Evolutionary conservation across 257 asterid species (phyloP), one percentile per base, ranked within the genome.

Genomic region (Nicotiana obtusifolia): DNA sequence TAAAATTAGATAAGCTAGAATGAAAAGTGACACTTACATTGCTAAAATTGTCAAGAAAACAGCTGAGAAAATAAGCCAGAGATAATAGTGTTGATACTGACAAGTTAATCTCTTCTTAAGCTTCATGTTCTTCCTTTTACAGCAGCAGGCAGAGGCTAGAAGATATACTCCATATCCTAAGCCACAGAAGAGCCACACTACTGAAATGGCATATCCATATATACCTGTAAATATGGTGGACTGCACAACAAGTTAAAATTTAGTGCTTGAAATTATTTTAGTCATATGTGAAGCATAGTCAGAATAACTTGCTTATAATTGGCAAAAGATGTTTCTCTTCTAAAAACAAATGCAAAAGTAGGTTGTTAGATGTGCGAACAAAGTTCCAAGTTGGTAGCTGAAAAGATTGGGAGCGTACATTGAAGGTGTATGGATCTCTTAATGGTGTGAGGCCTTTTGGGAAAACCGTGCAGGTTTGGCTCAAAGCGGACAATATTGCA

Each of bases 181-280:
- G 19, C 99, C 97, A 80, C 93, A 87, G 10, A 91, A 71, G 68
- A 90, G 76, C 98, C 99, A 95, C 11, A 84, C 0, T 26, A 75
- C 86, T 11, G 93, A 95, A 61, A 93, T 86, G n/a, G 86, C 89
- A 53, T 89, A 92, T 65, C 98, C 99, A 61, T 83, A 83, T 81
- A 91, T 82, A 64, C 98, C 97, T 11, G 98, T 93, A 59, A 88
- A 95, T 24, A 82, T 90, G 15, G 93, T 89, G 57, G 99, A 93
- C 99, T 95, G 92, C 77, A 87, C 81, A 14, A 83, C 83, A 37
- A 64, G 4, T 19, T 0, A 14, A 80, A 61, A 62, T 44, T 80
- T 80, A 14, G 22, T 47, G 11, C 37, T 10, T 24, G 24, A 1
- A 24, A 7, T 20, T 71, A 20, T 41, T 8, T 41, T 0, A 33